Conservation (phyloP, 805 yeast genomes). For the Clavispora phyllophila region DNA sequence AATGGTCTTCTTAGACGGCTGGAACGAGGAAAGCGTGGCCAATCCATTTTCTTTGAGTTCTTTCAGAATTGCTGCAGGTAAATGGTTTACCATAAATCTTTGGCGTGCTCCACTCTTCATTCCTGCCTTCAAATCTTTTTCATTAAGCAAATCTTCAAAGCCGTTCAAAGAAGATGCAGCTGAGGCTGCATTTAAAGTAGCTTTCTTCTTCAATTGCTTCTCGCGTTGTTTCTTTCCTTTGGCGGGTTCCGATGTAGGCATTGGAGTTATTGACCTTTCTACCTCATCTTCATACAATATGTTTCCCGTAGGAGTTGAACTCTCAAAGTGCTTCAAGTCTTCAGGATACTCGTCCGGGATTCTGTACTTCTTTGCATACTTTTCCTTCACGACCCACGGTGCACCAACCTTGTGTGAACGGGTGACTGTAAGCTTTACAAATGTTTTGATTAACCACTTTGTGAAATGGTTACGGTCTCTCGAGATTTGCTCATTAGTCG, state of each 20-base stretch:
- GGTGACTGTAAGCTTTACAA: conserved; percentile 71
- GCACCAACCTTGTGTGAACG: conserved; percentile 84
- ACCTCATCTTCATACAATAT: conserved; percentile 14
- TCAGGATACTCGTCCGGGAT: conserved; percentile 59
- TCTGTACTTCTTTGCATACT: conserved; percentile 65
- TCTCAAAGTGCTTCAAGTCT: conserved; percentile 39
- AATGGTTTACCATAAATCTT: conserved; percentile 14
- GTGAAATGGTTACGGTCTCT: conserved; percentile 87
- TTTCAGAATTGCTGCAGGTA: conserved; percentile 12
- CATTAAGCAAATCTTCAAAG: not conserved
- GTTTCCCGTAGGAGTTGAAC: conserved; percentile 14
- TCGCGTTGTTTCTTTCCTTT: conserved; percentile 11
- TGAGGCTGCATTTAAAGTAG: conserved; percentile 7
- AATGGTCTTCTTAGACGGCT: conserved; percentile 16
- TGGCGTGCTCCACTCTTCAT: conserved; percentile 10
- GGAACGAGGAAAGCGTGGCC: conserved; percentile 9
- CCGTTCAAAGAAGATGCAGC: not conserved
- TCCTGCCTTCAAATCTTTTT: conserved; percentile 2
- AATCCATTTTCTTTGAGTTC: conserved; percentile 11
- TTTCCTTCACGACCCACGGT: conserved; percentile 89
- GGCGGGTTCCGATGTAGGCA: not conserved
- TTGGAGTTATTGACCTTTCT: not conserved
- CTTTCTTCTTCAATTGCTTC: conserved; percentile 10
- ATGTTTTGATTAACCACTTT: conserved; percentile 84
- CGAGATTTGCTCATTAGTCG: conserved; percentile 66